Base-by-base conservation (phyloP, 1,284 basidiomycete species). In the Vanrija sp. region DNA sequence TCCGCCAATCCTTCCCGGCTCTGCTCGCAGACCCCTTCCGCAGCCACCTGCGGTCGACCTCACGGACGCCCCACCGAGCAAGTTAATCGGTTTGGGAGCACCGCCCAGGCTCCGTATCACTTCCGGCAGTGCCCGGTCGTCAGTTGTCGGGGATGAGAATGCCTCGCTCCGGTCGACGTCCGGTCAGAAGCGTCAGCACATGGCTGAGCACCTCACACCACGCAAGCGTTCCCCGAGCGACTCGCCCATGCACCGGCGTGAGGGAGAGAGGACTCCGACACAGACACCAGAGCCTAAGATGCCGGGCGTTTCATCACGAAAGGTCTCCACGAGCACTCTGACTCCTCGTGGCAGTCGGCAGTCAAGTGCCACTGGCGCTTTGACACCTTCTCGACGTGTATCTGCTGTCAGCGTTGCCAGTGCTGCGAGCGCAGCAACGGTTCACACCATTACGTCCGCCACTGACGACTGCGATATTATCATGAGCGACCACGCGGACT, bases 161-260 rank as follows among this genome's bases (percentile, higher is more conserved):
- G 49, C 57, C 7, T 49, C 50, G 10, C 57, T 2, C n/a, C 51
- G 0, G 46, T 44, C 6, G 43, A 28, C 9, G 28, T 6, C 21
- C 18, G 42, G 62, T 3, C 48, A 65, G 3, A 75, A 75, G 47
- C 63, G 73, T 10, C 67, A 71, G 38, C 72, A 70, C 47, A 68
- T 66, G 8, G 60, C 62, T 6, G 73, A 73, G 26, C 57, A 69
- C 14, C 46, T 69, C 7, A 60, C 65, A 6, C 73, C 73, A 6
- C 63, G 73, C 3, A 75, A 75, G 47, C 62, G 73, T 5, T 68
- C 65, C 1, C 65, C 60, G 6, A 54, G 52, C 39, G 55, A 51
- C 46, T 52, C 50, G 25, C 38, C 46, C n/a, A 45, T 48, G 49
- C 26, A 51, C 6, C 65, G 19, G 45, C 67, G 10, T 39, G 66